Percentiles rank a stretch among this genome's conserved stretches.
These are phyloP conservation scores for Mucor circinelloides DNA, from an alignment of 371 early-diverging fungal genomes.

Conservation along the genomic window DNA sequence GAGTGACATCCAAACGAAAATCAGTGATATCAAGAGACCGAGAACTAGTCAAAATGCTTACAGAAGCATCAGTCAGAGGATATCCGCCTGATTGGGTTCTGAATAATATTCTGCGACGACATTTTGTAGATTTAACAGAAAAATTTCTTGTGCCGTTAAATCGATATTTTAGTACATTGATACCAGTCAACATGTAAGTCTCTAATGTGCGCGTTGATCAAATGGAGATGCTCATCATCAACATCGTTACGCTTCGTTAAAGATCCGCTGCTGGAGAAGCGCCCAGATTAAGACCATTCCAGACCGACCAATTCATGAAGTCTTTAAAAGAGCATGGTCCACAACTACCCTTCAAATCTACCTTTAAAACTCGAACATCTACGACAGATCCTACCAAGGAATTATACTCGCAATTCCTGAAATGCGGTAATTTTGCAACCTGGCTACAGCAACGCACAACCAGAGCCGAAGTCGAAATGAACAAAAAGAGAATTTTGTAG, in stretches of 20 bases:
- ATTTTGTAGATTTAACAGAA: conserved; percentile 93
- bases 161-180: conserved; percentile 86
- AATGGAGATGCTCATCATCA: not conserved
- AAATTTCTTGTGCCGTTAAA: conserved; percentile 94
- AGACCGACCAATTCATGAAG: conserved; percentile 56
- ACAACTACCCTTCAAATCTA: conserved; percentile 55
- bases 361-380: conserved; percentile 51
- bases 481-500: not conserved
- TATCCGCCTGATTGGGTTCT: conserved; percentile 71
- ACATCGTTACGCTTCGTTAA: not conserved
- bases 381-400: conserved; percentile 55
- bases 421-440: conserved; percentile 93
- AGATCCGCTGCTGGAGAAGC: conserved; percentile 22
- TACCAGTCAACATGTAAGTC: conserved; percentile 66
- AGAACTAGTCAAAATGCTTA: conserved; percentile 68
- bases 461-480: conserved; percentile 55
- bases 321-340: conserved; percentile 57
- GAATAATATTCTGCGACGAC: conserved; percentile 88
- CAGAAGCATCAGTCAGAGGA: conserved; percentile 69
- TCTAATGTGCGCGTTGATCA: not conserved
- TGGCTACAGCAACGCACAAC: conserved; percentile 89
- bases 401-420: conserved; percentile 86
- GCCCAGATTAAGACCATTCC: conserved; percentile 55
- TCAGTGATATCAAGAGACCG: conserved; percentile 79
- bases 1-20: conserved; percentile 79